These are phyloP conservation scores for Debaryomyces robertsiae DNA, from an alignment of 1,139 yeast genomes.

Conservation along the genomic window DNA sequence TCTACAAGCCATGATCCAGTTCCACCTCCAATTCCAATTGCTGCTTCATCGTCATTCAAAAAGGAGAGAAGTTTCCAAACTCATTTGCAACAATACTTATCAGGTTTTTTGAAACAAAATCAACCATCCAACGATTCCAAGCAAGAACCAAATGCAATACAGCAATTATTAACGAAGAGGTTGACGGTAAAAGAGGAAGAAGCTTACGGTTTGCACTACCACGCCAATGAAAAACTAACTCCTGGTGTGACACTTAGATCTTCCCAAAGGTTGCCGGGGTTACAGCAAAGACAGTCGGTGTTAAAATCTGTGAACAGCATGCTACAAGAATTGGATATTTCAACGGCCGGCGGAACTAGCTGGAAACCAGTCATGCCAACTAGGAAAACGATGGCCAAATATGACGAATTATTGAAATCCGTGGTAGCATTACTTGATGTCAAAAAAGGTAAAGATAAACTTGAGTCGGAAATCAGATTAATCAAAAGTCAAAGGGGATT, in stretches of 20 bases:
- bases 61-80: conserved; percentile 57
- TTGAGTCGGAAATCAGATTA: conserved; percentile 75
- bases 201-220: conserved; percentile 82
- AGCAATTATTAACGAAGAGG: conserved; percentile 52
- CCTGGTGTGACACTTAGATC: conserved; percentile 85
- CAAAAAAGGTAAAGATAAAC: conserved; percentile 83
- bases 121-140: conserved; percentile 30
- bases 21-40: conserved; percentile 61
- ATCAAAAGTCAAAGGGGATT: conserved; percentile 52
- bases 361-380: conserved; percentile 89
- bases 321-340: conserved; percentile 75
- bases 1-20: conserved; percentile 44
- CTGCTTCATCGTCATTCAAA: conserved; percentile 54
- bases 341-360: conserved; percentile 57
- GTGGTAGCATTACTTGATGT: conserved; percentile 78
- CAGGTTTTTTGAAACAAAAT: conserved; percentile 42
- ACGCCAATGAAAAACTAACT: conserved; percentile 68
- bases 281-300: conserved; percentile 57
- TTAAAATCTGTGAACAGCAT: conserved; percentile 75
- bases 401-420: conserved; percentile 73
- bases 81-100: conserved; percentile 48
- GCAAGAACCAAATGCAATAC: conserved; percentile 42
- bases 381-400: conserved; percentile 72
- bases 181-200: conserved; percentile 80
- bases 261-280: conserved; percentile 49